phyloP scores from a whole-genome alignment of 2,329 filamentous ascomycete species.

The Aureobasidium lini region DNA sequence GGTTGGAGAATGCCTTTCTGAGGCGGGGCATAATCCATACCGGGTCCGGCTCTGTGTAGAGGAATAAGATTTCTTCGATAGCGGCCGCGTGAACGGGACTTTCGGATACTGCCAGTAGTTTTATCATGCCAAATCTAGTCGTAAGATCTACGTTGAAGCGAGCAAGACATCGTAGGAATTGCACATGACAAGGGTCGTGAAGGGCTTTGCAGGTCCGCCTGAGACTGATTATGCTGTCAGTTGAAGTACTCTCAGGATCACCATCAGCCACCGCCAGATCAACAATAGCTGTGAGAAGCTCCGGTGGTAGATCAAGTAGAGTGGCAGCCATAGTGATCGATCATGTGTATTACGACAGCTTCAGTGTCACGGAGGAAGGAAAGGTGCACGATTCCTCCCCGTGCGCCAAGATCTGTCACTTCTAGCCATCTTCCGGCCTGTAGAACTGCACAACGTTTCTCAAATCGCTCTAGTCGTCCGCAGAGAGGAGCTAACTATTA shows the following conservation, averaged over 20 bases:
- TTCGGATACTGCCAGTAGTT: neutral
- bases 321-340: neutral
- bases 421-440: too few species aligned
- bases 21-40: too few species aligned
- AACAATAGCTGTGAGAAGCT: neutral
- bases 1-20: too few species aligned
- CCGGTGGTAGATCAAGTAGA: neutral
- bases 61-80: too few species aligned
- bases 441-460: too few species aligned
- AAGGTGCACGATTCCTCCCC: too few species aligned
- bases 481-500: too few species aligned
- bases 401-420: too few species aligned
- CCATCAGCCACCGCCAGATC: neutral
- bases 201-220: neutral
- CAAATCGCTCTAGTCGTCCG: too few species aligned
- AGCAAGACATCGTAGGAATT: neutral
- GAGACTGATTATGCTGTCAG: neutral
- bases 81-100: neutral
- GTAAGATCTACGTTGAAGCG: neutral
- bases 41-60: too few species aligned
- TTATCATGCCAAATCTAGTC: neutral
- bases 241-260: neutral
- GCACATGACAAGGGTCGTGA: neutral
- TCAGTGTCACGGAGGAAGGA: too few species aligned
- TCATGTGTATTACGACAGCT: neutral